phyloP scores from a whole-genome alignment of 257 asterid species.

The Solanum gracilifrons region DNA sequence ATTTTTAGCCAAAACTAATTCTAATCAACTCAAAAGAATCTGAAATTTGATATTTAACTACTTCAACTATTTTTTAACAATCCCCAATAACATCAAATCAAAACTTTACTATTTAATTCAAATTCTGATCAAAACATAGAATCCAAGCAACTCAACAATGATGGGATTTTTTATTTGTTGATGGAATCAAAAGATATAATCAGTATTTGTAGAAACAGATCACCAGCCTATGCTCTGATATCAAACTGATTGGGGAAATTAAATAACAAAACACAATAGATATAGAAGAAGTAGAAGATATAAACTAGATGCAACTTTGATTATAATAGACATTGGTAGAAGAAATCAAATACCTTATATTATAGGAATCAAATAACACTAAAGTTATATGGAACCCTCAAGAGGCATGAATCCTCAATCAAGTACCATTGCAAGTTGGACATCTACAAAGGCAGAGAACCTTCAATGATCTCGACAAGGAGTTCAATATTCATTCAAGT shows the following conservation, averaged over 20 bases:
- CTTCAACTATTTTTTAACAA: neutral
- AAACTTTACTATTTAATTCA: neutral
- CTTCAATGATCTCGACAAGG: neutral
- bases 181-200: neutral
- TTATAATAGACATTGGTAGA: neutral
- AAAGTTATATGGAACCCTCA: neutral
- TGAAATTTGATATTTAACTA: neutral
- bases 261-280: neutral
- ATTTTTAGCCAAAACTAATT: neutral
- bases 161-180: neutral
- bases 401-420: neutral
- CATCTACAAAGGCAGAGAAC: neutral
- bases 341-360: neutral
- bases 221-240: neutral
- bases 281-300: neutral
- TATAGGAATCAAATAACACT: neutral
- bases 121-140: neutral
- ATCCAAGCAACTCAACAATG: neutral
- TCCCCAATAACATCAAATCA: neutral
- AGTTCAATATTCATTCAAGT: neutral
- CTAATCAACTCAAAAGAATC: neutral
- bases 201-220: neutral
- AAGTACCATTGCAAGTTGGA: neutral
- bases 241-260: neutral
- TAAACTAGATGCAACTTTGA: neutral